Evolutionary conservation across 2,329 filamentous ascomycete genomes (phyloP), one percentile per base, ranked within the genome.

Genomic region (Juglanconis sp.): DNA sequence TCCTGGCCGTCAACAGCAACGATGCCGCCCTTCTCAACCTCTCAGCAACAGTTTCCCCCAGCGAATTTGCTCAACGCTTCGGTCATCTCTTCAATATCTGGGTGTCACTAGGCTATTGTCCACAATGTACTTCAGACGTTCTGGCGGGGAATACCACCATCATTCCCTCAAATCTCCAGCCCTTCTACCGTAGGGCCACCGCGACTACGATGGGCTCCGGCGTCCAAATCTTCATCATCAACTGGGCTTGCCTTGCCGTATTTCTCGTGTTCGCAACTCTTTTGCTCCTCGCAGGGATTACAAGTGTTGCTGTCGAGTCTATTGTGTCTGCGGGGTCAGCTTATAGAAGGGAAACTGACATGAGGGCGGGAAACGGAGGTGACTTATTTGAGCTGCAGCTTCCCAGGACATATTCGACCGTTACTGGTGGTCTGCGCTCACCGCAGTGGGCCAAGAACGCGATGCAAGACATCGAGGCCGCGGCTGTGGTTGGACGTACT

Each of bases 381-480:
- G 10, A 15, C 24, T 15, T 49, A 13, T 34, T n/a, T 4, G 30
- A 32, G 47, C 51, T 65, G 44, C 64, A 61, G 36, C 65, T 66
- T 24, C 62, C 64, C 13, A 63, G 57, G 46, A 63, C 61, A 42
- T 56, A 51, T 7, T 59, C 64, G 49, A 48, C 53, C 46, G 55
- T 64, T 55, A 63, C 62, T 38, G 57, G 58, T 48, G 50, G 44
- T 6, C 62, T 63, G 57, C 57, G 42, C 11, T 54, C 62, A 58
- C 57, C 58, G 44, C 57, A 38, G 49, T 66, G 44, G 64, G 64
- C 34, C 2, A 57, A 59, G n/a, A 53, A 58, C 11, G 63, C 64
- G 64, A 64, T 65, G 59, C 61, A 65, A 48, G 65, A 66, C 36
- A 63, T 63, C 10, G 62, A 65, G 40, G 30, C 15, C 32, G 50